phyloP scores from a whole-genome alignment of 768 basidiomycete species.

The Collybia mongolica region DNA sequence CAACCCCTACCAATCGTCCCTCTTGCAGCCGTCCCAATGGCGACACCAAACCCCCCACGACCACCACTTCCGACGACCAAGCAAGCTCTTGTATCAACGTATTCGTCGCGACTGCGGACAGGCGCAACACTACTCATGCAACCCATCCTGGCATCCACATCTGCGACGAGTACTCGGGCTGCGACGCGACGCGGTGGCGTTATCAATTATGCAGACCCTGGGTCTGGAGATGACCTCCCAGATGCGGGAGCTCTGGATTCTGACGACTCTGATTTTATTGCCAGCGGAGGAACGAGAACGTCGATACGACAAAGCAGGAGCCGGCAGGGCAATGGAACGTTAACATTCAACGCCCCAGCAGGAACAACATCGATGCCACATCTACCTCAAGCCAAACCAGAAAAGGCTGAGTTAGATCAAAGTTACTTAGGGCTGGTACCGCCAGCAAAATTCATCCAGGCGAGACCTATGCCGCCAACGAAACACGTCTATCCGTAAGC shows the following conservation, averaged over 20 bases:
- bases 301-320: constrained; percentile 46
- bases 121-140: constrained; percentile 91
- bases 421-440: constrained; percentile 88
- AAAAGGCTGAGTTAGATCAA: constrained; percentile 73
- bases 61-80: constrained; percentile 56
- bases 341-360: constrained; percentile 53
- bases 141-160: constrained; percentile 57
- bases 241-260: constrained; percentile 82
- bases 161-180: constrained; percentile 38
- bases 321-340: constrained; percentile 46
- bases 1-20: constrained; percentile 20
- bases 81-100: constrained; percentile 81
- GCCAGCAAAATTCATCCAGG: constrained; percentile 73
- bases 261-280: constrained; percentile 81
- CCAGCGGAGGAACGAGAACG: constrained; percentile 61
- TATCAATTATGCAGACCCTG: constrained; percentile 87
- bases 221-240: constrained; percentile 77
- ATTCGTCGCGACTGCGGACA: constrained; percentile 86
- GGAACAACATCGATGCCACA: constrained; percentile 39
- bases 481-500: constrained; percentile 78
- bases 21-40: constrained; percentile 24
- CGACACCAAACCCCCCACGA: constrained; percentile 47
- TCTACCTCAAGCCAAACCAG: constrained; percentile 34
- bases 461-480: constrained; percentile 56
- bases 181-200: constrained; percentile 62